Base-by-base conservation (phyloP, 78 protist genomes). In the Chrysochromulina tobinii region DNA sequence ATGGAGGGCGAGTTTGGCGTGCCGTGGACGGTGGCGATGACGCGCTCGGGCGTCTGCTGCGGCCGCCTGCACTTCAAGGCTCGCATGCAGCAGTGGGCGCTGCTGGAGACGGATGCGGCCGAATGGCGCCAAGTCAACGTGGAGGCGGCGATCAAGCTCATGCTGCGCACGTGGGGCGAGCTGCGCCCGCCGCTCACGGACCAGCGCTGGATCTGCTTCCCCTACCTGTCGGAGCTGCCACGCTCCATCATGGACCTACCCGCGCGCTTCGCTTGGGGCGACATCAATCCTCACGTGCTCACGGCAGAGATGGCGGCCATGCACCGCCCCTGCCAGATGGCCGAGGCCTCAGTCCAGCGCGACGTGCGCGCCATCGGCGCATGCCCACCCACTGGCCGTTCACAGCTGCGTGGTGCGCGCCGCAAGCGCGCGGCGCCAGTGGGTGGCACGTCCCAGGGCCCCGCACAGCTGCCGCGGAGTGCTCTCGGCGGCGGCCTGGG, bases 21-120 rank as follows among this genome's bases (percentile, higher is more conserved):
- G 53, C 79, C 79, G 9, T 69, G 6, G 11, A 12, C 6, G 25
- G 27, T 69, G 4, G 79, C 51, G 53, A 7, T 69, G 25, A 69
- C n/a, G 3, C 51, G 7, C 51, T 14, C 6, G 8, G 79, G 79
- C 9, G 79, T 69, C 18, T 2, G 5, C 38, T 69, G 17, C 51
- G 79, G 79, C 38, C 6, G 50, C 12, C 51, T 69, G 38, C 79
- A 69, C n/a, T 69, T 69, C 79, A 5, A 17, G 55, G 23, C 27
- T 7, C 6, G 17, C n/a, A 69, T 69, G 79, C 79, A 69, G 79
- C 79, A 69, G 79, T 69, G 79, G 79, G 79, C 50, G 12, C 79
- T 69, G 5, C 18, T 69, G 38, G n/a, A n/a, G 9, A 51, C 27
- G 27, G 79, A 69, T 2, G n/a, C 79, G 9, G 12, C 9, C 51